These are phyloP conservation scores for Kodamaea alishanica DNA, from an alignment of 1,139 yeast species.

Conservation along the genomic window DNA sequence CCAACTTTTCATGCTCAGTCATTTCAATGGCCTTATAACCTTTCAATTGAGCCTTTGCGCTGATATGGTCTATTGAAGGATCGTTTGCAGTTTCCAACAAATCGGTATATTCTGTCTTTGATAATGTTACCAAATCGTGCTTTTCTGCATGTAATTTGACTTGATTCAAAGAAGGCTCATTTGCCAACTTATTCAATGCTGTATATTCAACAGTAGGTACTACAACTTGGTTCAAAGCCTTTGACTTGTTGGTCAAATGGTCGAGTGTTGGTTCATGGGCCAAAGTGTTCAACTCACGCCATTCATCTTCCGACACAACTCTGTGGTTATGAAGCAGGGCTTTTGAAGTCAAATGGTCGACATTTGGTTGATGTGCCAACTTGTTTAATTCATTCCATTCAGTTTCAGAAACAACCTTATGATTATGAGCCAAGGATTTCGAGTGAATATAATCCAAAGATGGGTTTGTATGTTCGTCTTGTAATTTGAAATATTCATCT, in stretches of 20 bases:
- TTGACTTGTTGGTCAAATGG: slow-evolving; percentile 19
- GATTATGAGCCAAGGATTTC: slow-evolving; percentile 14
- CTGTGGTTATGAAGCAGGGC: slow-evolving; percentile 3
- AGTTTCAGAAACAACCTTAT: slow-evolving; percentile 16
- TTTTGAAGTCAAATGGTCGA: slow-evolving; percentile 9
- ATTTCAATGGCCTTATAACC: slow-evolving; percentile 13
- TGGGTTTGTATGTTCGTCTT: slow-evolving; percentile 27
- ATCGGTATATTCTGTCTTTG: slow-evolving; percentile 33
- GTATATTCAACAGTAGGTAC: slow-evolving; percentile 14
- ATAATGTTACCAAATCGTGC: slow-evolving; percentile 33
- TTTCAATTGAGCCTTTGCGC: slow-evolving; percentile 12
- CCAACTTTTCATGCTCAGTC: slow-evolving; percentile 17
- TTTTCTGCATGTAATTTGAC: slow-evolving; percentile 36
- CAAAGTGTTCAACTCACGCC: slow-evolving; percentile 2
- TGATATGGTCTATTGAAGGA: slow-evolving; percentile 17
- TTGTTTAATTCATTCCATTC: slow-evolving; percentile 12
- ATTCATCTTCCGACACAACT: slow-evolving; percentile 2
- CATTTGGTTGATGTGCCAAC: slow-evolving; percentile 10
- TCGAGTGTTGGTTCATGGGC: slow-evolving; percentile 20
- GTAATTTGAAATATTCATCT: slow-evolving; percentile 5
- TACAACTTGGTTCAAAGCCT: slow-evolving; percentile 10
- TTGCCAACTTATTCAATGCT: slow-evolving; percentile 20
- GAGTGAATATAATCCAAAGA: slow-evolving; percentile 19
- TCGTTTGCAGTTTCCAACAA: slow-evolving; percentile 35
- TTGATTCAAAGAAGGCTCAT: slow-evolving; percentile 31